A percentile compares a stretch with the other conserved stretches of the same genome.
phyloP scores from a whole-genome alignment of 2,329 filamentous ascomycete genomes.

The Aspergillus glaucus region DNA sequence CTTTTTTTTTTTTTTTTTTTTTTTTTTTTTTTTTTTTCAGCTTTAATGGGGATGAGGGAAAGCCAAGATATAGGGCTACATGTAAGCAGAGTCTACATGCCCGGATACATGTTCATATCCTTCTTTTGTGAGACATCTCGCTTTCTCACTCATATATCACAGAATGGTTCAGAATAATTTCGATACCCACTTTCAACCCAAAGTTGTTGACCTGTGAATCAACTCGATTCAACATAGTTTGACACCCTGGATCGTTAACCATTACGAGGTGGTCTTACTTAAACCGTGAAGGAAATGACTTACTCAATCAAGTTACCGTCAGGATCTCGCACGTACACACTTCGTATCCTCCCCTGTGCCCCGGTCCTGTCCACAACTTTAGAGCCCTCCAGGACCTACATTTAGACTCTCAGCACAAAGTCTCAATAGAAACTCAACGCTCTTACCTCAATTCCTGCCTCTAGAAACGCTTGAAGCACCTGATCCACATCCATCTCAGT shows the following conservation, averaged over 20 bases:
- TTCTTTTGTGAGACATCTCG: too few relatives aligned
- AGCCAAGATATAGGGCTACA: too few relatives aligned
- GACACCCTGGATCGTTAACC: not conserved
- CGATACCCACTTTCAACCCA: too few relatives aligned
- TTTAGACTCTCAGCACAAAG: conserved; percentile 3
- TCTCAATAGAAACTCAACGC: not conserved
- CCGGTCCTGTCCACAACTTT: conserved; percentile 51
- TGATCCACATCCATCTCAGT: conserved; percentile 46
- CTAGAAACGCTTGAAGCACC: conserved; percentile 37
- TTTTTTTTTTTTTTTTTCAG: too few relatives aligned
- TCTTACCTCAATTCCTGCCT: conserved; percentile 38
- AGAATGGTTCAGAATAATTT: too few relatives aligned
- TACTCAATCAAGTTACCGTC: conserved; percentile 60
- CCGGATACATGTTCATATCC: too few relatives aligned
- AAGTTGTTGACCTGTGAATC: too few relatives aligned
- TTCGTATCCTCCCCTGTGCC: conserved; percentile 49
- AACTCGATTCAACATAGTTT: not conserved
- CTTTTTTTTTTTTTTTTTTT: too few relatives aligned
- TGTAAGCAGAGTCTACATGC: too few relatives aligned
- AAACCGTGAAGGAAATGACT: conserved; percentile 18
- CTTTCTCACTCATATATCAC: too few relatives aligned
- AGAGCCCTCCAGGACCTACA: conserved; percentile 41
- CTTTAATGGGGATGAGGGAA: too few relatives aligned
- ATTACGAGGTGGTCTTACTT: not conserved
- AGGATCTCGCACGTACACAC: conserved; percentile 56